These are phyloP conservation scores for Circinella umbellata DNA, from an alignment of 371 early-diverging fungal genomes.

Conservation along the genomic window DNA sequence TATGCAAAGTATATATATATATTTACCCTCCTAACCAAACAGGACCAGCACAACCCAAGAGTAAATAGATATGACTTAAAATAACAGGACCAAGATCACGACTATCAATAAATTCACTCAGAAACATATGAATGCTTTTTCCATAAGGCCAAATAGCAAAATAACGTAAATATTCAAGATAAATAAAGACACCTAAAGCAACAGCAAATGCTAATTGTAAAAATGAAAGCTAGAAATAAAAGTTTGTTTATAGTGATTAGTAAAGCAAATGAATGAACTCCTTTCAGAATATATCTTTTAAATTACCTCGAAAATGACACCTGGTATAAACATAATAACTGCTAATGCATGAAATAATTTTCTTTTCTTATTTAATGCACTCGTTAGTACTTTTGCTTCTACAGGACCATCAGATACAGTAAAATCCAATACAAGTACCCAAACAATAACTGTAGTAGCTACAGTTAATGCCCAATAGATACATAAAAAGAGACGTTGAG, in stretches of 20 bases:
- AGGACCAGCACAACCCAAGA: slow-evolving; percentile 89
- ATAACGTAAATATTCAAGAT: slow-evolving; percentile 81
- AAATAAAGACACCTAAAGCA: slow-evolving; percentile 72
- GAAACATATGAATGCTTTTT: slow-evolving; percentile 69
- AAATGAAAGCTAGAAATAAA: slow-evolving; percentile 69
- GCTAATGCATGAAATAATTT: slow-evolving; percentile 90
- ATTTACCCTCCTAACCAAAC: slow-evolving; percentile 81
- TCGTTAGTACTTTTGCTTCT: slow-evolving; percentile 46
- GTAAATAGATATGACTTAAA: slow-evolving; percentile 87
- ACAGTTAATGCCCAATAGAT: slow-evolving; percentile 66
- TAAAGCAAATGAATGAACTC: slow-evolving; percentile 16
- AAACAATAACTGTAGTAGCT: slow-evolving; percentile 57
- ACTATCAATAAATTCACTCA: slow-evolving; percentile 80
- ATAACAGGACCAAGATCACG: slow-evolving; percentile 84
- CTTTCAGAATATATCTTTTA: not conserved
- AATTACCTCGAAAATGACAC: slow-evolving; percentile 75
- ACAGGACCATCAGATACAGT: slow-evolving; percentile 24
- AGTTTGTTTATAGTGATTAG: no score
- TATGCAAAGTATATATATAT: not conserved
- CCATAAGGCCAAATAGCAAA: slow-evolving; percentile 78
- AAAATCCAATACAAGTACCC: slow-evolving; percentile 56
- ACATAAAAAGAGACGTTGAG: slow-evolving; percentile 53
- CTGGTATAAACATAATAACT: slow-evolving; percentile 87
- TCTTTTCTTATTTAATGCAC: slow-evolving; percentile 69
- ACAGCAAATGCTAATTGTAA: slow-evolving; percentile 85